These are phyloP conservation scores for Anthostomella pinea DNA, from an alignment of 2,329 filamentous ascomycete genomes.

Conservation along the genomic window DNA sequence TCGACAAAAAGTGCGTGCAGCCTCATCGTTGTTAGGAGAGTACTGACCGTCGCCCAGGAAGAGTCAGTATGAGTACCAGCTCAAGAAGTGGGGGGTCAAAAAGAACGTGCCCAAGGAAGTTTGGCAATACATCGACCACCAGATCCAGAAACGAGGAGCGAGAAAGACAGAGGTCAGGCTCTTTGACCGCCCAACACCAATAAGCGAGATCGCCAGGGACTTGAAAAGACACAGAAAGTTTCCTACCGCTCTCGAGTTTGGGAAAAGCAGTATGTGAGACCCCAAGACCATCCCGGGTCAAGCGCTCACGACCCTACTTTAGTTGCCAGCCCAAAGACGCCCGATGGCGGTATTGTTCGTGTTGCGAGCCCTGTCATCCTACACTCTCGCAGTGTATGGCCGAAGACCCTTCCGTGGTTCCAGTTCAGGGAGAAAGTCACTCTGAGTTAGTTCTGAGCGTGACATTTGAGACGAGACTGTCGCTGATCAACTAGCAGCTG, in stretches of 20 bases:
- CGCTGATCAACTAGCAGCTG: no score
- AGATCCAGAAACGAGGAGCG: conserved; percentile 2
- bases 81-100: conserved; percentile 10
- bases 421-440: conserved; percentile 2
- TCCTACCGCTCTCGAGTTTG: conserved; percentile 7
- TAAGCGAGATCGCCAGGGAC: conserved; percentile 3
- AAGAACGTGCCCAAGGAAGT: conserved; percentile 5
- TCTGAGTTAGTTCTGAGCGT: conserved; percentile 1
- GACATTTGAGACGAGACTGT: no score
- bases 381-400: conserved; percentile 1
- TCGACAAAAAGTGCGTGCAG: conserved; percentile 6
- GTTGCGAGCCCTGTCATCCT: conserved; percentile 1
- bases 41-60: conserved; percentile 4
- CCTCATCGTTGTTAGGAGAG: neutral
- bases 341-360: conserved; percentile 1
- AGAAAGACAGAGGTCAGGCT: conserved; percentile 2
- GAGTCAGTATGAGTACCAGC: conserved; percentile 9
- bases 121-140: conserved; percentile 6
- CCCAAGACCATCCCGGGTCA: neutral
- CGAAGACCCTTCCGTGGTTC: conserved; percentile 11
- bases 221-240: conserved; percentile 6
- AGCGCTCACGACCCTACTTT: neutral
- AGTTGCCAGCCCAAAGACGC: conserved; percentile 7
- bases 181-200: neutral
- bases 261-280: neutral